Base-by-base conservation (phyloP, 345 rosid genomes). In the Syzygium grande region DNA sequence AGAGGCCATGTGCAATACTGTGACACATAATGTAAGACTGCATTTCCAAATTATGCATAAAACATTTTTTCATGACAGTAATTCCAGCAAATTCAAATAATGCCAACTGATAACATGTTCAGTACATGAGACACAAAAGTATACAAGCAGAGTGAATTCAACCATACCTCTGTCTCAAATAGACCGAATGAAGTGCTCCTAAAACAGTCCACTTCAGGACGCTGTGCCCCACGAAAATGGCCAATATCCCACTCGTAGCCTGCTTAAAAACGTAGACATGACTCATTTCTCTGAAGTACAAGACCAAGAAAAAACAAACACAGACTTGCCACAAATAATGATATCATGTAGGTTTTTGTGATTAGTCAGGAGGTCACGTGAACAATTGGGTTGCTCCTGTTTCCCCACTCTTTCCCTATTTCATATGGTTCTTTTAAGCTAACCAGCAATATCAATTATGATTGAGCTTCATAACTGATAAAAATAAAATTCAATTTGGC, bases 161-260 rank as follows among this genome's bases (percentile, higher is more conserved):
- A 27, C 13, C 84, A 88, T 91, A 96, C 98, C 97, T 94, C 91
- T 59, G 90, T 90, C 84, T 92, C 84, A 85, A 97, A 91, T 84
- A 90, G 90, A 86, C 98, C 99, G 87, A 94, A 94, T 19, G 98
- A 93, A 58, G 98, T 96, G 90, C 94, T 95, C 88, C 99, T 94
- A 90, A 97, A 97, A 92, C 99, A 94, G 88, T 97, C 98, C 87
- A 95, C 97, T 89, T 95, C 95, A 84, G 99, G 99, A 89, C 99
- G 95, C 85, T 29, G 92, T 52, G 96, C 97, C 55, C 94, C 96
- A 68, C 25, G 90, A 88, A 96, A 97, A 90, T 97, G 98, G 90
- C 99, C 99, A 94, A 97, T 92, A 91, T 97, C 99, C 99, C 99
- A 96, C 86, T 97, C 99, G 90, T 95, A 97, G 87, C 98, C 99